Percentiles rank a stretch among this genome's conserved stretches.
Evolutionary conservation across 192 early-diverging fungal genomes (phyloP).

Genomic region (Blastocladiella britannica): DNA sequence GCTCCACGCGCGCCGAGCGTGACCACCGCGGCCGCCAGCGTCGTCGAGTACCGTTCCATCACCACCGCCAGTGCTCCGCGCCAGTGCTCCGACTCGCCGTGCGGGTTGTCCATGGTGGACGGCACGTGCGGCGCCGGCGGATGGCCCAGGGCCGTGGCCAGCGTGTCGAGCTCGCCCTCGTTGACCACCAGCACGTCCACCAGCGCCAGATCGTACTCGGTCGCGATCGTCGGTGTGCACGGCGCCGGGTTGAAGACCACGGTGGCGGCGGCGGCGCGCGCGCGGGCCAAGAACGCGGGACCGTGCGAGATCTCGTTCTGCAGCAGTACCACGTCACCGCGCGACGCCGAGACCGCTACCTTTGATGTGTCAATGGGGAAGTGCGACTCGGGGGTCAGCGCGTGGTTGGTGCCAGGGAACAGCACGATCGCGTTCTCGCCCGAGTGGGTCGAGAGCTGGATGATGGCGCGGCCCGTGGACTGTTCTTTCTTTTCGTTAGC

Average conservation of each 20-base stretch:
- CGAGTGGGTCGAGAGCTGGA: background rate
- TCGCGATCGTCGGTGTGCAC: background rate
- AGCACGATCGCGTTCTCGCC: conserved; percentile 3
- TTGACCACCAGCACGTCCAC: conserved; percentile 2
- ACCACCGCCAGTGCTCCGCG: background rate
- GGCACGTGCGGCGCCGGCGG: too few relatives aligned
- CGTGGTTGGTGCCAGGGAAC: background rate
- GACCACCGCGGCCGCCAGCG: background rate
- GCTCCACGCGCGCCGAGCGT: background rate
- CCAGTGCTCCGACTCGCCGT: background rate
- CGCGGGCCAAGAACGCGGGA: background rate
- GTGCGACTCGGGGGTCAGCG: background rate
- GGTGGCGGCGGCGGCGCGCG: background rate
- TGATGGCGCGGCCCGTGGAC: conserved; percentile 2
- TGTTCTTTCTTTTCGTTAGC: background rate
- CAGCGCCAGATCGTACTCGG: background rate
- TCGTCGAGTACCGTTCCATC: background rate
- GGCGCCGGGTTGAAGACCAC: conserved; percentile 2
- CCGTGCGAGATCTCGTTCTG: background rate
- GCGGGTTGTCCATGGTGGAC: background rate
- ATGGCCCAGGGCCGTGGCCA: too few relatives aligned
- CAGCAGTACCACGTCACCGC: background rate
- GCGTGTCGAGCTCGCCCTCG: background rate
- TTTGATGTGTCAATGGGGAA: background rate
- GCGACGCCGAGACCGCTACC: too few relatives aligned